Evolutionary conservation across 805 yeast genomes (phyloP), one percentile per base, ranked within the genome.

Genomic region (Metschnikowia kofuensis): DNA sequence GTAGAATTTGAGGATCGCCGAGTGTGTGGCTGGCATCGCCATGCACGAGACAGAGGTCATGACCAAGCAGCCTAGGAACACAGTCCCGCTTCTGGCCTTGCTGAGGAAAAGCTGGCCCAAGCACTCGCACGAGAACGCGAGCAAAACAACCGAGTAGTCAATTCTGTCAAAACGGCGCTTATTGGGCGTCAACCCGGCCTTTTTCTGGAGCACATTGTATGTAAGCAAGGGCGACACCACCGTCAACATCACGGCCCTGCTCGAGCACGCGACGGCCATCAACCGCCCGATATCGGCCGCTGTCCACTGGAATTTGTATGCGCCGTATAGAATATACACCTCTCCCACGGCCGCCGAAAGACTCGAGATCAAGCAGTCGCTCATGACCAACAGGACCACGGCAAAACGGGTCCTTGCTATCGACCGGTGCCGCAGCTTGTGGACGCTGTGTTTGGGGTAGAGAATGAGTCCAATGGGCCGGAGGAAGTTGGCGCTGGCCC

Each of bases 1-100:
- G 52, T 75, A 78, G 62, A 83, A 82, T 61, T 86, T 86, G 48
- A 82, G 71, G 13, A 85, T 65, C 1, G 86, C 54, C 0, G 85
- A 73, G 57, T 80, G 84, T 11, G 84, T 50, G 0, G 84, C 72
- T 1, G 94, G 92, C 14, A 47, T 38, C 8, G 53, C 48, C 21
- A 56, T 12, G 0, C 79, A 68, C 1, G 74, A 68, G 35, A 83
- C 58, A 0, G 84, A 65, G 2, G 74, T 65, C 8, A 82, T 58
- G 0, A 67, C 30, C 0, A 72, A 66, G 27, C 67, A 66, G 0
- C 60, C 31, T 35, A 74, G 59, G 34, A 75, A 69, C n/a, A 59
- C 35, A 1, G 51, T 16, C 0, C 68, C 54, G 0, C 62, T 56
- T 6, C 53, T 55, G 0, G 78, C 68, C 3, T 67, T 30, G 3